These are phyloP conservation scores for Paraphoma chrysanthemicola DNA, from an alignment of 2,329 filamentous ascomycete genomes.

Conservation along the genomic window DNA sequence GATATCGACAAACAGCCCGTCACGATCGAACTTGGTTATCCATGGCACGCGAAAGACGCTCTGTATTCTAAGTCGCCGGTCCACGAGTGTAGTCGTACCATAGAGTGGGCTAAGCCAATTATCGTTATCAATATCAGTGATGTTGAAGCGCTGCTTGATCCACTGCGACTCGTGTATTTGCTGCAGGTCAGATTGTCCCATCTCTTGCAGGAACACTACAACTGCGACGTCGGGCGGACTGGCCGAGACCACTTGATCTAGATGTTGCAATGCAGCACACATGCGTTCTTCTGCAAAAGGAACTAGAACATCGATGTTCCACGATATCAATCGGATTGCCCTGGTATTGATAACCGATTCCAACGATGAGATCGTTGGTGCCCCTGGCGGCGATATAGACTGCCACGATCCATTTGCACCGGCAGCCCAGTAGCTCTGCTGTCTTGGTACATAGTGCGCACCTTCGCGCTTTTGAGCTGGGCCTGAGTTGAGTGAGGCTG, in stretches of 20 bases:
- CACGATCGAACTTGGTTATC: conserved; percentile 58
- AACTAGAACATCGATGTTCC: conserved; percentile 59
- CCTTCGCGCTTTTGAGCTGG: conserved; percentile 19
- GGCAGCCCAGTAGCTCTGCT: conserved; percentile 11
- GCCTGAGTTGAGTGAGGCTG: conserved; percentile 14
- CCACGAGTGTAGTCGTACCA: conserved; percentile 62
- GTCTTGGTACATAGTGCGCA: conserved; percentile 20
- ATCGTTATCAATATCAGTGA: conserved; percentile 55
- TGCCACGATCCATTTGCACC: conserved; percentile 1
- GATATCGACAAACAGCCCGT: conserved; percentile 64
- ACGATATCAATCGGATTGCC: conserved; percentile 48
- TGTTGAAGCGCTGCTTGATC: conserved; percentile 56
- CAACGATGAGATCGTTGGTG: background rate
- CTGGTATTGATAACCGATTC: conserved; percentile 6
- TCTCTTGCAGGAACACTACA: conserved; percentile 63
- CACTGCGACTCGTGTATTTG: conserved; percentile 55
- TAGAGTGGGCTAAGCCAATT: conserved; percentile 58
- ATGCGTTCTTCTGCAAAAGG: conserved; percentile 50
- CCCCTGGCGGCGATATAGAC: background rate
- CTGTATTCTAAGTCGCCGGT: conserved; percentile 54
- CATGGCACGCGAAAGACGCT: conserved; percentile 61
- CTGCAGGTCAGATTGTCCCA: conserved; percentile 54
- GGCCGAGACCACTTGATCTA: conserved; percentile 37
- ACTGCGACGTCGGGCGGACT: conserved; percentile 31
- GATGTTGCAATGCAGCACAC: conserved; percentile 49